Base-by-base conservation (phyloP, 1,139 yeast species). In the Zygoascus sp. region DNA sequence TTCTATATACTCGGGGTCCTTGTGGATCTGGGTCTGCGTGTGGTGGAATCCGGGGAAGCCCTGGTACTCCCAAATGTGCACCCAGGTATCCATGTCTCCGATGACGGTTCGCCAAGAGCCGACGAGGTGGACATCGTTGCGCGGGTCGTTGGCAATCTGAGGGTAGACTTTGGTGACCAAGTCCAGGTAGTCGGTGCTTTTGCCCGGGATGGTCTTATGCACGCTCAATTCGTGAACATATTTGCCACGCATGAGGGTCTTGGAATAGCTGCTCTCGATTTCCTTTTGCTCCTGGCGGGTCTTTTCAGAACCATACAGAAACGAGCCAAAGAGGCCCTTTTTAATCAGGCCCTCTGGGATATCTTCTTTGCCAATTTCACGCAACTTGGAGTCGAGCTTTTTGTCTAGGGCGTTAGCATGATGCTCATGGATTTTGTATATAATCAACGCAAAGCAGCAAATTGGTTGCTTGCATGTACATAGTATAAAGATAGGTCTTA, bases 61-160 rank as follows among this genome's bases (percentile, higher is more conserved):
- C 44, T 67, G 66, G 58, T 70, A 70, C 53, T 70, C 73, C 74
- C 73, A 70, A 47, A 70, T 65, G 49, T 70, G 73, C 20, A 57
- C 57, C 46, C 62, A 66, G 17, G 62, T 58, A 52, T 51, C 56
- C 50, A 60, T 60, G 44, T 70, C 73, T 17, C 74, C 73, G 22
- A 69, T 59, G 9, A 69, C 68, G 5, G 67, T 61, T 44, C 73
- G 60, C 74, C 74, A 70, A 42, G 67, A 60, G 13, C 74, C 74
- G 15, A 70, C 72, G 25, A 70, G 60, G 37, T 66, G 67, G 22
- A 65, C 65, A 27, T 64, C 61, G 39, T 66, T 62, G 34, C 48
- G 48, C 13, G 63, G 59, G 42, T 68, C 64, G 11, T 52, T 58
- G 9, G 68, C 67, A 37, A 65, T 58, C 35, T 53, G 51, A 6